Evolutionary conservation across 345 rosid genomes (phyloP), one percentile per base, ranked within the genome.

Genomic region (Firmiana major): DNA sequence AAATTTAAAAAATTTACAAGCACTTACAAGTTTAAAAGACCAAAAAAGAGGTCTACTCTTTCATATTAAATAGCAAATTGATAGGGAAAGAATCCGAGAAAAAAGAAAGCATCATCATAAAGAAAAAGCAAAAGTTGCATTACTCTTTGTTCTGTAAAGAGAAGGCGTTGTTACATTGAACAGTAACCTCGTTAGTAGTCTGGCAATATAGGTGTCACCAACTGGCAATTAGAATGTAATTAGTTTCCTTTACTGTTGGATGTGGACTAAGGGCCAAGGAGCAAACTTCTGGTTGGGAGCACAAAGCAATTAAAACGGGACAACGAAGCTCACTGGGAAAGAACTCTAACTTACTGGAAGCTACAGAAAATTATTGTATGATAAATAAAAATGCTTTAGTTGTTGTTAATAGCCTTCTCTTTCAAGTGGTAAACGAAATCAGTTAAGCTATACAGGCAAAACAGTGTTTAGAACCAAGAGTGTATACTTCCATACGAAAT

Each of bases 91-190:
- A 15, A 38, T 72, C 63, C 75, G 38, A 54, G 48, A 46, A 43
- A 43, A 59, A 40, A 22, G 34, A 19, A 19, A 59, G 68, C 77
- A 74, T 24, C 42, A 59, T 43, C 22, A 59, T 42, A 59, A 74
- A 74, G 77, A 22, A 74, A 74, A 74, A 74, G 77, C 9, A 74
- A 74, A 74, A 57, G 65, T 74, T 22, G 36, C 67, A 74, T 40
- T 58, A 31, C 34, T 51, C 75, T 71, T 53, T 71, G 75, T 53
- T 53, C 60, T 9, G 28, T 71, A 71, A 71, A 71, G 75, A 31
- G 62, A 53, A 53, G 59, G 38, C 77, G 19, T 42, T 36, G 36
- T 59, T 74, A 42, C 63, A 58, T 13, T n/a, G 46, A 59, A 57
- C 59, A 59, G 66, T 3, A 42, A 43, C 26, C 38, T 74, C 66